Evolutionary conservation across 192 early-diverging fungal genomes (phyloP).

Genomic region (Backusella mclennaniae): DNA sequence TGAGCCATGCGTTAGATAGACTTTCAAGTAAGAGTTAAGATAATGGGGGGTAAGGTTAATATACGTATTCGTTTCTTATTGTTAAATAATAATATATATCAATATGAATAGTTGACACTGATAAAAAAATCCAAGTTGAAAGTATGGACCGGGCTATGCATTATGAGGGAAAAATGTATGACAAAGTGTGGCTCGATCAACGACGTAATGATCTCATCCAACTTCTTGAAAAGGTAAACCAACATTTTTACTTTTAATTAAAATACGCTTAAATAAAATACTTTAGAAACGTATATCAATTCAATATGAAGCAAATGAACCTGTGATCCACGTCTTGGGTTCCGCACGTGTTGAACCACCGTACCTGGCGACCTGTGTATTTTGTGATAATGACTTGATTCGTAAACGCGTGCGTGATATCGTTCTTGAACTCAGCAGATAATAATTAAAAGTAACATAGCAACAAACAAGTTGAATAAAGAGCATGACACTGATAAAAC

Average conservation of each 20-base stretch:
- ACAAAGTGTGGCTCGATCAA: not conserved
- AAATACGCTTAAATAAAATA: not conserved
- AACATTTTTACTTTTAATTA: not conserved
- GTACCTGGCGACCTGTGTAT: constrained; percentile 39
- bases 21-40: not conserved
- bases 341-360: constrained; percentile 45
- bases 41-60: not conserved
- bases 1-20: not conserved
- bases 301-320: constrained; percentile 30
- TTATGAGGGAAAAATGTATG: not conserved
- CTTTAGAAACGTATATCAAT: constrained; percentile 45
- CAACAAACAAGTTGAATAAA: not conserved
- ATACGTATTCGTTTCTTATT: not conserved
- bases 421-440: constrained; percentile 20
- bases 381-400: constrained; percentile 45
- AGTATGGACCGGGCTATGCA: not conserved
- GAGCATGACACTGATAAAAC: not conserved
- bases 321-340: constrained; percentile 39
- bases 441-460: not conserved
- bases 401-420: constrained; percentile 45
- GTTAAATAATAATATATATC: not conserved
- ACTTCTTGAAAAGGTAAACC: constrained; percentile 16
- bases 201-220: not conserved
- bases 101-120: not conserved
- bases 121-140: not conserved